Percentiles rank a stretch among this genome's conserved stretches.
phyloP scores from a whole-genome alignment of 495 filamentous ascomycete species.

The Podospora appendiculata region DNA sequence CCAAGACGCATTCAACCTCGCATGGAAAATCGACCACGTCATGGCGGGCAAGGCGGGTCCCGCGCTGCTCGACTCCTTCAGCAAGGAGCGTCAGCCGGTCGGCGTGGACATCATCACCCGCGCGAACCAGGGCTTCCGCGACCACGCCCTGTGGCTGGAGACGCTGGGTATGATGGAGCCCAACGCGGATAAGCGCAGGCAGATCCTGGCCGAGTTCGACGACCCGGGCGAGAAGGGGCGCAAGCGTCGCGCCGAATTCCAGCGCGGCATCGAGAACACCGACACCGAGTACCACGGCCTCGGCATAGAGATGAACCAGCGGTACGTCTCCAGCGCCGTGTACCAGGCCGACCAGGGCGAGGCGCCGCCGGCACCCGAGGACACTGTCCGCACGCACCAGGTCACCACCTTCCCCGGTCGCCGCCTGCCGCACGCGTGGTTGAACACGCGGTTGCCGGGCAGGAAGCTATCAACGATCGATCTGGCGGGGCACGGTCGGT shows the following conservation, averaged over 20 bases:
- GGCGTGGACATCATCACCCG: constrained; percentile 27
- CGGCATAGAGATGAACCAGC: constrained; percentile 34
- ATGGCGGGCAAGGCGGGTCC: constrained; percentile 23
- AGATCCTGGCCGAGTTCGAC: constrained; percentile 21
- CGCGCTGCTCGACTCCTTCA: constrained; percentile 26
- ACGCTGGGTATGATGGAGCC: constrained; percentile 28
- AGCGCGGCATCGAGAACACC: constrained; percentile 22
- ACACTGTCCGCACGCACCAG: constrained; percentile 10
- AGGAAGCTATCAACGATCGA: constrained; percentile 30
- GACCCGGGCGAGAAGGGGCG: constrained; percentile 19
- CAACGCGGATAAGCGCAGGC: constrained; percentile 12
- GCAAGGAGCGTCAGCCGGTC: constrained; percentile 34
- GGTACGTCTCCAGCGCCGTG: constrained; percentile 24
- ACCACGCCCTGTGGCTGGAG: constrained; percentile 24
- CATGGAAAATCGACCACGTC: constrained; percentile 40
- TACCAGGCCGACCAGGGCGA: constrained; percentile 15
- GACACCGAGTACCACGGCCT: constrained; percentile 29
- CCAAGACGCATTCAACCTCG: constrained; percentile 42
- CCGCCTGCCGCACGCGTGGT: constrained; percentile 34
- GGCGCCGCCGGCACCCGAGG: constrained; percentile 10
- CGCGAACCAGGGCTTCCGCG: constrained; percentile 30
- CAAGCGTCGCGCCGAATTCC: constrained; percentile 12
- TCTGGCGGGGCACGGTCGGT: constrained; percentile 25
- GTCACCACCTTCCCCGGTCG: constrained; percentile 28
- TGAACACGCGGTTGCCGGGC: constrained; percentile 21